phyloP scores from a whole-genome alignment of 768 basidiomycete species.

The Lactarius sp. region DNA sequence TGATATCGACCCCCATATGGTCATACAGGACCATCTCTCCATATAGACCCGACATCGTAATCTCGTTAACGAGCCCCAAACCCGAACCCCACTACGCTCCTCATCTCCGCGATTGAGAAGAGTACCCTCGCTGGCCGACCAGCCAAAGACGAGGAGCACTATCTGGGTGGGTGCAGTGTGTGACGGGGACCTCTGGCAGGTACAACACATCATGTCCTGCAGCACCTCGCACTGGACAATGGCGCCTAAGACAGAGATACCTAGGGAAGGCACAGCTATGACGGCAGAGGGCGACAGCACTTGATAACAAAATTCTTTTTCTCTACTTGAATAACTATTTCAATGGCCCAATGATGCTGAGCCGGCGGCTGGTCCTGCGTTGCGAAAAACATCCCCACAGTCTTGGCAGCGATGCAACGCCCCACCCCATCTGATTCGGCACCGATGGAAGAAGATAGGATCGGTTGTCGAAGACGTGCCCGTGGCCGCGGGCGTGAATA shows the following conservation, averaged over 20 bases:
- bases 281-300: background rate
- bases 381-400: slow-evolving; percentile 1
- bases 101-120: slow-evolving; percentile 49
- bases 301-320: background rate
- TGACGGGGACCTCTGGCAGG: slow-evolving; percentile 5
- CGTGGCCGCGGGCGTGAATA: slow-evolving; percentile 51
- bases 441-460: slow-evolving; percentile 2
- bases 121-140: slow-evolving; percentile 33
- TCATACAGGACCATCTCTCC: background rate
- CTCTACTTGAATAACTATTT: background rate
- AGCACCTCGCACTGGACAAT: slow-evolving; percentile 66
- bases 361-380: too few relatives aligned
- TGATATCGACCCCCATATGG: background rate
- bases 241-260: slow-evolving; percentile 34
- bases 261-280: slow-evolving; percentile 45
- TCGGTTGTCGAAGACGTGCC: slow-evolving; percentile 34
- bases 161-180: slow-evolving; percentile 8
- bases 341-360: background rate
- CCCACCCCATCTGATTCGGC: background rate
- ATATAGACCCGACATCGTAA: slow-evolving; percentile 63
- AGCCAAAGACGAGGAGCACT: slow-evolving; percentile 13
- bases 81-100: slow-evolving; percentile 54
- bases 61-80: slow-evolving; percentile 55
- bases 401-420: background rate
- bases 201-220: slow-evolving; percentile 53